Percentiles rank a stretch among this genome's conserved stretches.
phyloP scores from a whole-genome alignment of 768 basidiomycete species.

The Termitomyces sp. region DNA sequence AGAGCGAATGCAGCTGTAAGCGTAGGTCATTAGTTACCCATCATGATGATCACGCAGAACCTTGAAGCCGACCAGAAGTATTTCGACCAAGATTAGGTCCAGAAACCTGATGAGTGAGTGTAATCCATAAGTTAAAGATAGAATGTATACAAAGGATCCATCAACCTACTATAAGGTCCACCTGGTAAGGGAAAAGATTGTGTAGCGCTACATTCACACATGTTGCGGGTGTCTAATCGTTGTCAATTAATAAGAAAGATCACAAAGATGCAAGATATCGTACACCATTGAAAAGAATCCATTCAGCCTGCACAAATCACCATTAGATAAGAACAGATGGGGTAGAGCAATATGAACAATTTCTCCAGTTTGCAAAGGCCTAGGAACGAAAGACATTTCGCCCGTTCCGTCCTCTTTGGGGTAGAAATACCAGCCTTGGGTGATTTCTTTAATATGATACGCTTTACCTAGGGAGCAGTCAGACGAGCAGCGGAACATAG shows the following conservation, averaged over 20 bases:
- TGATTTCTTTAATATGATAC: conserved; percentile 73
- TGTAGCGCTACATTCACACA: conserved; percentile 90
- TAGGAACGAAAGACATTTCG: conserved; percentile 55
- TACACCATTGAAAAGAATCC: conserved; percentile 89
- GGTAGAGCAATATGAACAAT: conserved; percentile 34
- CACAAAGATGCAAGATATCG: conserved; percentile 15
- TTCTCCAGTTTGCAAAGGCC: conserved; percentile 75
- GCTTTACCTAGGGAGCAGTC: conserved; percentile 56
- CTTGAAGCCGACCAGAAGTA: conserved; percentile 56
- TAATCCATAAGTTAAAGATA: too few relatives aligned
- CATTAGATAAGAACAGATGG: not conserved
- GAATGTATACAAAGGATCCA: too few relatives aligned
- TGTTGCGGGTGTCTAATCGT: conserved; percentile 78
- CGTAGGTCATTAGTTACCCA: conserved; percentile 11
- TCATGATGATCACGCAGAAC: not conserved
- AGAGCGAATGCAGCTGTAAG: conserved; percentile 77
- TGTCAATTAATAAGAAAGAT: conserved; percentile 1
- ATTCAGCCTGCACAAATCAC: conserved; percentile 53
- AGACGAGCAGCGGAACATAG: not conserved
- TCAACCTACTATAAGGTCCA: conserved; percentile 79
- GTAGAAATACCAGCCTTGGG: conserved; percentile 73
- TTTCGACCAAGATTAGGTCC: conserved; percentile 87
- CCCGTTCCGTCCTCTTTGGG: conserved; percentile 69
- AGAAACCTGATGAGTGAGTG: conserved; percentile 51
- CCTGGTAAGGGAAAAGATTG: conserved; percentile 79